phyloP scores from a whole-genome alignment of 1,284 basidiomycete species.

The Spongispora temasekensis region DNA sequence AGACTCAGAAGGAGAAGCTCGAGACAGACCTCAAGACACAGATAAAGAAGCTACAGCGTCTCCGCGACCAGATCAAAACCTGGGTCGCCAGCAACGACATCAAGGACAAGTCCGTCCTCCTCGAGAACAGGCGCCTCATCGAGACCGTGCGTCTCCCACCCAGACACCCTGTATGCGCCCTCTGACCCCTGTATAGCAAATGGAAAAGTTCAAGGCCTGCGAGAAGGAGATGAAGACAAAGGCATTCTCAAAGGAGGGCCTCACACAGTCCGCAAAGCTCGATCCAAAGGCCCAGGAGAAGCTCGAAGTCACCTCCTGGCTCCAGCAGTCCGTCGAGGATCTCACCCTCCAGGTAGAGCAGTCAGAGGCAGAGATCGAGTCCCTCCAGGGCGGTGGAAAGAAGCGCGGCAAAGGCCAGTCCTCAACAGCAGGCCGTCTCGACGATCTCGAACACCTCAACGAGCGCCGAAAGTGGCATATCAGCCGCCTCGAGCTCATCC shows the following conservation, averaged over 20 bases:
- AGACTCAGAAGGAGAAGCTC: slow-evolving; percentile 96
- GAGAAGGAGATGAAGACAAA: slow-evolving; percentile 99
- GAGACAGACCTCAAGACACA: slow-evolving; percentile 96
- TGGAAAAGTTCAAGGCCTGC: slow-evolving; percentile 99
- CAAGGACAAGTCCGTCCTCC: slow-evolving; percentile 94
- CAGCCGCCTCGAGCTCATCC: slow-evolving; percentile 88
- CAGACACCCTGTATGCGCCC: too few relatives aligned
- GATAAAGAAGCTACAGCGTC: slow-evolving; percentile 98
- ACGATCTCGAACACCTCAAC: slow-evolving; percentile 87
- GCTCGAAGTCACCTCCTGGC: slow-evolving; percentile 86
- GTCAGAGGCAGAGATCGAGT: slow-evolving; percentile 94
- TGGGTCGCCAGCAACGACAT: slow-evolving; percentile 99
- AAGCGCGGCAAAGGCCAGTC: slow-evolving; percentile 77
- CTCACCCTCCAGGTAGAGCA: slow-evolving; percentile 92
- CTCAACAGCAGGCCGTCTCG: slow-evolving; percentile 68
- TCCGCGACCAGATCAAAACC: slow-evolving; percentile 99
- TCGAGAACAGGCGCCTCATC: slow-evolving; percentile 95
- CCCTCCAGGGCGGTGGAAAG: slow-evolving; percentile 78
- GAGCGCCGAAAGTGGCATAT: slow-evolving; percentile 98
- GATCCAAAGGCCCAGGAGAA: slow-evolving; percentile 98
- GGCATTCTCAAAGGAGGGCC: slow-evolving; percentile 98
- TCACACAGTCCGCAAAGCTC: slow-evolving; percentile 91
- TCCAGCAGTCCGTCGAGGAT: slow-evolving; percentile 88
- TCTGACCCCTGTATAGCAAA: slow-evolving; percentile 84
- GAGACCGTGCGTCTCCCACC: slow-evolving; percentile 90